Evolutionary conservation across 106 monocot genomes (phyloP).

Genomic region (Phalaenopsis aphrodite): DNA sequence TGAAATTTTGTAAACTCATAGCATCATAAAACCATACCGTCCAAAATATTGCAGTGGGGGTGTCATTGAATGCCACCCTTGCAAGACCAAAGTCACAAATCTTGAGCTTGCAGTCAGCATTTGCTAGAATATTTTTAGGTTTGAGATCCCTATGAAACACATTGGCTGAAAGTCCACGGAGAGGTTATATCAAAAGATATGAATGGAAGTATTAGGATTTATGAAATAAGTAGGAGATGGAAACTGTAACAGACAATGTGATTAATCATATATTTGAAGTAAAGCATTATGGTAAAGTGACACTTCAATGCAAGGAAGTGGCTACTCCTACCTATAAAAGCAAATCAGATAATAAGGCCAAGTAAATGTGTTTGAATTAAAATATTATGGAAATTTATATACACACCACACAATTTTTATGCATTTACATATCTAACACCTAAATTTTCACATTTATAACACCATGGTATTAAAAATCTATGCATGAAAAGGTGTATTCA

Average conservation of each 20-base stretch:
- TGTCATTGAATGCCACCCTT: slow-evolving; percentile 77
- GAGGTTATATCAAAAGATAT: background rate
- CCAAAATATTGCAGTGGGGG: slow-evolving; percentile 93
- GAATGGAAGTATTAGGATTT: background rate
- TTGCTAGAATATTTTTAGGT: slow-evolving; percentile 88
- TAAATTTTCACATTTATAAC: no score
- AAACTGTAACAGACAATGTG: background rate
- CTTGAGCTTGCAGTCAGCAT: slow-evolving; percentile 88
- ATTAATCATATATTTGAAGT: background rate
- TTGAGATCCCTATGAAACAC: slow-evolving; percentile 91
- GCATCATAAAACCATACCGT: slow-evolving; percentile 30
- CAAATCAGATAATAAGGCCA: background rate
- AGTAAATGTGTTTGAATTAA: background rate
- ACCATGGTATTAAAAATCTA: no score
- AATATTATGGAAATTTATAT: no score
- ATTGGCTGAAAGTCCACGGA: slow-evolving; percentile 43
- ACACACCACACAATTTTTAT: no score
- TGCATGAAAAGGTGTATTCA: no score
- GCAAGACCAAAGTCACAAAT: slow-evolving; percentile 91
- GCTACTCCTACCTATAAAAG: background rate
- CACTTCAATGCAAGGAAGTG: background rate
- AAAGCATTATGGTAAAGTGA: background rate
- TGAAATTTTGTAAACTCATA: background rate
- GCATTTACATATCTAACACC: no score
- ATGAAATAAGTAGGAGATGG: background rate